Conservation (phyloP, 2,329 filamentous ascomycete species). For the Aspergillus intermedius region DNA sequence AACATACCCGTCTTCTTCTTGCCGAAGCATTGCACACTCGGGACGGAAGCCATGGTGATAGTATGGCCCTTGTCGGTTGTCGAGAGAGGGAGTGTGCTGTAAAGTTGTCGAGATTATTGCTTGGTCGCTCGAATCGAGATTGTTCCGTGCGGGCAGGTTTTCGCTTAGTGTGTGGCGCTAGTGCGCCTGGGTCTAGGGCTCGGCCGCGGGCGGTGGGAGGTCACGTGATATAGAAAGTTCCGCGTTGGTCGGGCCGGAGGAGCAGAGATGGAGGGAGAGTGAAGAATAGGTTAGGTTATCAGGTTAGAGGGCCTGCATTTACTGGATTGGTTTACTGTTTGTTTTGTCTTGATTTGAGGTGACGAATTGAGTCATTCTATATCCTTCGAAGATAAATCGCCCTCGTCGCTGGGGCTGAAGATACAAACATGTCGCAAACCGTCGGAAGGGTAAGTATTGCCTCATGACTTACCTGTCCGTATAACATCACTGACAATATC, state of each 20-base stretch:
- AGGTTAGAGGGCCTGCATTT: no score
- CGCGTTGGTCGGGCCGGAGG: not conserved
- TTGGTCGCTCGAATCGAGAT: conserved; percentile 19
- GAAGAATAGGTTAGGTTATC: no score
- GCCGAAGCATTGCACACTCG: conserved; percentile 97
- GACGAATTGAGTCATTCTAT: not conserved
- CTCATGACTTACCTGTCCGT: not conserved
- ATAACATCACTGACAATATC: conserved; percentile 1
- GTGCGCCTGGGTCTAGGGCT: conserved; percentile 20
- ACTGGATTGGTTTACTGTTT: no score
- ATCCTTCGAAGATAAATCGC: not conserved
- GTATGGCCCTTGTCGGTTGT: conserved; percentile 36
- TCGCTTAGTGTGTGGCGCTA: conserved; percentile 36
- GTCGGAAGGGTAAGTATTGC: conserved; percentile 35
- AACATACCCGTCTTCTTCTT: conserved; percentile 73
- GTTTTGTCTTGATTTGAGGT: no score
- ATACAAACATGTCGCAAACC: conserved; percentile 37
- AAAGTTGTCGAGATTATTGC: conserved; percentile 1
- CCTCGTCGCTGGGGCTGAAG: not conserved
- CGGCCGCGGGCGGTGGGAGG: conserved; percentile 12
- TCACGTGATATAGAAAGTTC: conserved; percentile 23
- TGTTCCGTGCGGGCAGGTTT: conserved; percentile 33
- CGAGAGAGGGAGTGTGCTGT: conserved; percentile 30
- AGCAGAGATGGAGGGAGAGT: no score
- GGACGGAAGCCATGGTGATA: conserved; percentile 66